Evolutionary conservation across 208 protist species (phyloP).

Genomic region (Acanthamoeba royreba): DNA sequence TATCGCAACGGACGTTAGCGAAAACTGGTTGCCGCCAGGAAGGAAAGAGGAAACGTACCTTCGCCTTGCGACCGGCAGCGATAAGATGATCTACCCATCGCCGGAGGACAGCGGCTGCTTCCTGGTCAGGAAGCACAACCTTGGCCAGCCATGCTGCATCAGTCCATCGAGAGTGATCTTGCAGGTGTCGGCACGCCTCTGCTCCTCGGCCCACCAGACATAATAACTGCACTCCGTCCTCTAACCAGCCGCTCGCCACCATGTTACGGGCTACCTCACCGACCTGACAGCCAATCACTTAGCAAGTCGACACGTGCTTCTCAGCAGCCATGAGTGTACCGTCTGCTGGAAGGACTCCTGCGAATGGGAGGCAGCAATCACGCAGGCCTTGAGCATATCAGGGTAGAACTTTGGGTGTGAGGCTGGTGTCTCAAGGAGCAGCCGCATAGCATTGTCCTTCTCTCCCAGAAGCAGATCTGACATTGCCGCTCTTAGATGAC

Average conservation of each 20-base stretch:
- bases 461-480: background rate
- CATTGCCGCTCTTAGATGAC: too few species aligned
- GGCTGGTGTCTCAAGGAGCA: background rate
- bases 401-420: background rate
- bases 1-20: background rate
- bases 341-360: conserved; percentile 33
- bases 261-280: background rate
- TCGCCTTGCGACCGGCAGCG: background rate
- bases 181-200: background rate
- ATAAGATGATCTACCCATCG: background rate
- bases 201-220: background rate
- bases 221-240: background rate
- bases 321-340: too few species aligned
- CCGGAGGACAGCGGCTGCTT: background rate
- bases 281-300: too few species aligned
- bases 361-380: background rate
- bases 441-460: background rate
- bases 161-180: background rate
- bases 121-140: background rate
- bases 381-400: conserved; percentile 37
- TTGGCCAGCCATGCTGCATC: conserved; percentile 41
- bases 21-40: too few species aligned
- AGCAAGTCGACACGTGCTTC: too few species aligned
- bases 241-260: background rate
- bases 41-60: background rate